Percentiles rank a stretch among this genome's conserved stretches.
Evolutionary conservation across 805 yeast genomes (phyloP).

Genomic region (Metschnikowia vanudenii): DNA sequence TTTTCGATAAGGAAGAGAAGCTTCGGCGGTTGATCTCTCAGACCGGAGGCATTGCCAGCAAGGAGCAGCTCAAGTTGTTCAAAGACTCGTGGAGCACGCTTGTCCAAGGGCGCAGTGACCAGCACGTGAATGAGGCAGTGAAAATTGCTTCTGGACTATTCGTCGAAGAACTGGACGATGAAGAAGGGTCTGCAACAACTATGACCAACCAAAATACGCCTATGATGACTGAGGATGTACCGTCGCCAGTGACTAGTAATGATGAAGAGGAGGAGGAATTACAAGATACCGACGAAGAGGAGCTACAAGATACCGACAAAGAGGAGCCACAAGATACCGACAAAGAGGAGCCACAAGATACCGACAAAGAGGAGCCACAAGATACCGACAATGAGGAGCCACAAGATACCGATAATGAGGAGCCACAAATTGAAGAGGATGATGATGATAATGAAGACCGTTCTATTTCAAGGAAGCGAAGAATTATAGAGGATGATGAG

Average conservation of each 20-base stretch:
- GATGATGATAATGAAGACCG: conserved; percentile 13
- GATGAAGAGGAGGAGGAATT: background rate
- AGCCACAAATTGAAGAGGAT: no score
- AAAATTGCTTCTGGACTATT: conserved; percentile 16
- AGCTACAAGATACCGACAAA: no score
- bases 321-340: no score
- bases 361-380: no score
- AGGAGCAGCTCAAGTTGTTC: conserved; percentile 16
- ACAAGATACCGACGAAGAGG: background rate
- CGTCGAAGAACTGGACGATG: conserved; percentile 18
- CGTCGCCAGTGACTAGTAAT: background rate
- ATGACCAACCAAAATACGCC: conserved; percentile 4
- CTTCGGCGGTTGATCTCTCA: conserved; percentile 40
- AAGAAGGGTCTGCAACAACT: background rate
- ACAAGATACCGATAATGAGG: no score
- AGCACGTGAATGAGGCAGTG: conserved; percentile 10
- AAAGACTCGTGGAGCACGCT: conserved; percentile 19
- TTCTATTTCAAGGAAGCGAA: conserved; percentile 21
- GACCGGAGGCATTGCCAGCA: conserved; percentile 40
- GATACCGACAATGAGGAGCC: no score
- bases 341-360: no score
- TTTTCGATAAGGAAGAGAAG: conserved; percentile 55
- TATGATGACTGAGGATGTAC: background rate
- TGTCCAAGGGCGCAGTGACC: conserved; percentile 1
- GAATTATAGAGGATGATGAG: conserved; percentile 25